Evolutionary conservation across 805 yeast genomes (phyloP), one percentile per base, ranked within the genome.

Genomic region (Starmerella lactis-condensi): DNA sequence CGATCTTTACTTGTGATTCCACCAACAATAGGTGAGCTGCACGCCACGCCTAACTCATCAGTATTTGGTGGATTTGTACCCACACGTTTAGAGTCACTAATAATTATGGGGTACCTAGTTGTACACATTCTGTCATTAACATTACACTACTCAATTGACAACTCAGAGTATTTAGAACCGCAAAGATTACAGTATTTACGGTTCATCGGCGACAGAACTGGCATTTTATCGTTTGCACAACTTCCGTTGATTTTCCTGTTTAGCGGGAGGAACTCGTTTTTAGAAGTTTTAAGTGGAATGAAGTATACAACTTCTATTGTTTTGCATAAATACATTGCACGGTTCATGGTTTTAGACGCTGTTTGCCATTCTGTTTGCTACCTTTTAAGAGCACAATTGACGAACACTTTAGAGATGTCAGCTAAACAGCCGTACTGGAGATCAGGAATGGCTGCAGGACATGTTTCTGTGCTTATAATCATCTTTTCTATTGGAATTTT

Each of bases 311-410:
- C 38, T 4, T 26, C 31, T 6, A 12, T 39, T 5, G 38, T 32
- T 2, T 19, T 39, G 2, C 42, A 39, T 22, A 35, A 37, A 4
- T 39, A 41, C 41, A 14, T 33, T 2, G 42, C 41, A 14, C 31
- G 42, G 9, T 10, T 30, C 1, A 28, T 33, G 16, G 25, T 38
- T 4, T n/a, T 38, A 3, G 42, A 39, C 24, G 27, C 38, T 5
- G 9, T 34, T 2, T 24, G 36, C 4, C 42, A 39, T 30, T 32
- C 32, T n/a, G 13, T 34, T 5, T 34, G 38, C 5, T 39, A 33
- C 24, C 32, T 29, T 20, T 14, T 13, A 10, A 38, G 32, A 17
- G 34, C 18, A 17, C 14, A 15, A 5, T 5, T 31, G 21, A 14
- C 20, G 2, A 37, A 37, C 5, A 31, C 19, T 1, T 14, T 33